Conservation (phyloP, 2,329 filamentous ascomycete genomes). For the Nothopassalora personata region DNA sequence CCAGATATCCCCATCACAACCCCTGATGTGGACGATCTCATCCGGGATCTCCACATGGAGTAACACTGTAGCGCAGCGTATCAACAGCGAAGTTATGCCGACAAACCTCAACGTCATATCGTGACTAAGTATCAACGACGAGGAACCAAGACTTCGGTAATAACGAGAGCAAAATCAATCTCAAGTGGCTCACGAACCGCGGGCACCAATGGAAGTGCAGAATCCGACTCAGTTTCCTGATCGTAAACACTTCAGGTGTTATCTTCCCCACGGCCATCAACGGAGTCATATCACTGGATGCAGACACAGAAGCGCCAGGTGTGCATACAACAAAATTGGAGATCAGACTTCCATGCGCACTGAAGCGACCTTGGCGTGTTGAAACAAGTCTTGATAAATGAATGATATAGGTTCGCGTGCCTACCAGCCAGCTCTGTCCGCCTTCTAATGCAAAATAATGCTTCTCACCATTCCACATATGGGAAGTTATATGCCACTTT, state of each 20-base stretch:
- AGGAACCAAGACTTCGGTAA: background rate
- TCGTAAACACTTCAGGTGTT: slow-evolving; percentile 1
- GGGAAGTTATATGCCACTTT: background rate
- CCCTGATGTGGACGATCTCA: background rate
- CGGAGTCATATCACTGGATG: background rate
- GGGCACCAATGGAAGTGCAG: background rate
- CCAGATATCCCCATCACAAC: background rate
- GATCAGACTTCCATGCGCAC: background rate
- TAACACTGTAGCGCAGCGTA: background rate
- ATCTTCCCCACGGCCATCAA: background rate
- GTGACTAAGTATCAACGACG: background rate
- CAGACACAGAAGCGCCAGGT: background rate
- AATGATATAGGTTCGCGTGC: background rate
- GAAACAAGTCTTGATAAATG: background rate
- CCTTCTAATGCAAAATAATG: background rate
- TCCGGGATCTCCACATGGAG: background rate
- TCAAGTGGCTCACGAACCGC: background rate
- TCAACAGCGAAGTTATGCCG: background rate
- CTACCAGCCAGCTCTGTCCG: background rate
- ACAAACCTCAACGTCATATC: background rate
- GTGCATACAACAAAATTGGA: background rate
- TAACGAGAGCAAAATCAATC: background rate
- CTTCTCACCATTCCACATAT: background rate
- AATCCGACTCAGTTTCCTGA: background rate
- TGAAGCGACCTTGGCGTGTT: background rate